These are phyloP conservation scores for Boletus coccyginus DNA, from an alignment of 768 basidiomycete genomes.

Conservation along the genomic window DNA sequence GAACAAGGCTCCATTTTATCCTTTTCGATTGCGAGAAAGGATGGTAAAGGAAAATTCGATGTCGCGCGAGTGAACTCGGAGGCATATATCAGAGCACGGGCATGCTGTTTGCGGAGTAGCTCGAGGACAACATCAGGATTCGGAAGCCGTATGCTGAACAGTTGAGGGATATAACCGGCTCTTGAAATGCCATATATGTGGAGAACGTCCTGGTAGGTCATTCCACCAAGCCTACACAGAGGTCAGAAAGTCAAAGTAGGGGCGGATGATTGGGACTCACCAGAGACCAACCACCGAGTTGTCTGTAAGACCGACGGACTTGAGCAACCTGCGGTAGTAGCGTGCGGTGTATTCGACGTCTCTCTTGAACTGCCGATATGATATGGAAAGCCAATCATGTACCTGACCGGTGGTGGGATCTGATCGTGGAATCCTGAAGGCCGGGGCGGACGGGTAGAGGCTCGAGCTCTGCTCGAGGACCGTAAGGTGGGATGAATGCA, in stretches of 20 bases:
- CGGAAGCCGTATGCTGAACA: constrained; percentile 76
- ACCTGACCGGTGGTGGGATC: constrained; percentile 42
- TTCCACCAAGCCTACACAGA: constrained; percentile 61
- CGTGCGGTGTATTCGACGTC: constrained; percentile 67
- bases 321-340: constrained; percentile 58
- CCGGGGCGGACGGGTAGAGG: constrained; percentile 46
- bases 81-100: constrained; percentile 65
- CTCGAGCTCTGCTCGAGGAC: constrained; percentile 57
- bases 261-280: constrained; percentile 39
- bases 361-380: constrained; percentile 58
- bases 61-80: constrained; percentile 46
- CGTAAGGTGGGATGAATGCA: constrained; percentile 54
- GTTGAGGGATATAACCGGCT: constrained; percentile 74
- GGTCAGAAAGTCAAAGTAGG: constrained; percentile 8
- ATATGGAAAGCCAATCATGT: constrained; percentile 56
- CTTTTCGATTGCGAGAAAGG: constrained; percentile 43
- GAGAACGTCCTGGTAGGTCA: constrained; percentile 66
- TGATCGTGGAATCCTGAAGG: constrained; percentile 58
- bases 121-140: constrained; percentile 71
- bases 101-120: constrained; percentile 58
- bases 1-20: constrained; percentile 36
- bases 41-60: constrained; percentile 48
- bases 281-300: constrained; percentile 71
- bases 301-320: constrained; percentile 42
- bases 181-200: constrained; percentile 74